A percentile compares a stretch with the other conserved stretches of the same genome.
Conservation (phyloP, 192 early-diverging fungal species). For the Podila horticola region DNA sequence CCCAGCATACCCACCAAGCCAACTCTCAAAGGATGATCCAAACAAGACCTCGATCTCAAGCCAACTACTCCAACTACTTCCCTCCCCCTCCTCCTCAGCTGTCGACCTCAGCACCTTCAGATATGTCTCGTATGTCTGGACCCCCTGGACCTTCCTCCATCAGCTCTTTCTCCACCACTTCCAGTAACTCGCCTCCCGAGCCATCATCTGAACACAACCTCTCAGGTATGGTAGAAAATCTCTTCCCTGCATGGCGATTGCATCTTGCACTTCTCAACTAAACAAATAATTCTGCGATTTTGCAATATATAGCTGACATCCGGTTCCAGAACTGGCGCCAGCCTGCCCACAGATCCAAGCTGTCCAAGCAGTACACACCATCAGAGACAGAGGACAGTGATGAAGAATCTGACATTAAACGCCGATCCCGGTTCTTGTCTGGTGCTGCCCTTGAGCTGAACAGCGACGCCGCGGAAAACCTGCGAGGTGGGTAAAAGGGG, state of each 20-base stretch:
- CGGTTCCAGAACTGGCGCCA: constrained; percentile 41
- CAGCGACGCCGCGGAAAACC: constrained; percentile 2
- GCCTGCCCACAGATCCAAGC: constrained; percentile 38
- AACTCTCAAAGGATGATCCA: neutral
- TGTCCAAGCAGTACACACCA: constrained; percentile 49
- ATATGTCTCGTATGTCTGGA: neutral
- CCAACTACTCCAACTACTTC: neutral
- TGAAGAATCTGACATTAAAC: constrained; percentile 10
- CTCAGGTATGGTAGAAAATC: neutral
- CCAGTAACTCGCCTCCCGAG: neutral
- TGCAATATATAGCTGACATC: neutral
- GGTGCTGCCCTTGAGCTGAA: constrained; percentile 32
- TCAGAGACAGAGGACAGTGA: constrained; percentile 38
- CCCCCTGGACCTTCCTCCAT: neutral
- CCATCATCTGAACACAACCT: neutral
- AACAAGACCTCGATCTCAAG: neutral
- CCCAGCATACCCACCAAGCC: neutral
- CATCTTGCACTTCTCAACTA: too few species aligned
- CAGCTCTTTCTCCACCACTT: neutral
- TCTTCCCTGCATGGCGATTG: too few species aligned
- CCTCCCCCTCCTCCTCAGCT: constrained; percentile 1
- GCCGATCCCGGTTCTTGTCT: constrained; percentile 34
- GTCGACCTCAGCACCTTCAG: neutral
- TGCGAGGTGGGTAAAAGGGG: neutral
- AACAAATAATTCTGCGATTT: neutral